These are phyloP conservation scores for Solanum clarkiae DNA, from an alignment of 257 asterid species.

Conservation along the genomic window DNA sequence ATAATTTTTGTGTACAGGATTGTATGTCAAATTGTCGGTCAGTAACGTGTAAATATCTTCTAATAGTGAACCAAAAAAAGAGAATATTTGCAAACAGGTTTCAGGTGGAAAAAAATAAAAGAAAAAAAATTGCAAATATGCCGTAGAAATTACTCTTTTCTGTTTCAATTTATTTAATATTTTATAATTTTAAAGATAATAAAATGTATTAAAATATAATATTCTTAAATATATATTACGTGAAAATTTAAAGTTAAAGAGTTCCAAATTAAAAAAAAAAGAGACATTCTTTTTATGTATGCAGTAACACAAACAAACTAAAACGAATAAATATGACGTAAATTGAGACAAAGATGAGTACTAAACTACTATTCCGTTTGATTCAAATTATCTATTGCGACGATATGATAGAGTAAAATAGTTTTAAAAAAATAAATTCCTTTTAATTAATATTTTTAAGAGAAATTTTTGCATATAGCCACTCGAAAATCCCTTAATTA, in stretches of 20 bases:
- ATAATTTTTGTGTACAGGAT: neutral
- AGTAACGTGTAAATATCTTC: neutral
- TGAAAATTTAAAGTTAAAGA: neutral
- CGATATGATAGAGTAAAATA: too few species aligned
- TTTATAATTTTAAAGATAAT: neutral
- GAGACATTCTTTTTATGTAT: too few species aligned
- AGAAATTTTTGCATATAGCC: too few species aligned
- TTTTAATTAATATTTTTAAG: too few species aligned
- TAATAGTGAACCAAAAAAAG: neutral
- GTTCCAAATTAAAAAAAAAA: too few species aligned
- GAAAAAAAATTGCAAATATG: neutral
- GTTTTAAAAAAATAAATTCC: too few species aligned
- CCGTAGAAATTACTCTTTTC: neutral
- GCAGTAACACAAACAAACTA: neutral
- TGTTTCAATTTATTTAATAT: neutral
- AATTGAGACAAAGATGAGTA: neutral
- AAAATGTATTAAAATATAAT: fast-evolving
- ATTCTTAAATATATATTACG: neutral
- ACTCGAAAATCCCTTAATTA: too few species aligned
- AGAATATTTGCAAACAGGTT: neutral
- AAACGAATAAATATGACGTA: neutral
- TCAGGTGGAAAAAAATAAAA: neutral
- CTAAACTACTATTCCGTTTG: neutral
- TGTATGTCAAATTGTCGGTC: neutral
- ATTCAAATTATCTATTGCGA: neutral